Evolutionary conservation across 2,329 filamentous ascomycete species (phyloP).

Genomic region (Orbilia quercus): DNA sequence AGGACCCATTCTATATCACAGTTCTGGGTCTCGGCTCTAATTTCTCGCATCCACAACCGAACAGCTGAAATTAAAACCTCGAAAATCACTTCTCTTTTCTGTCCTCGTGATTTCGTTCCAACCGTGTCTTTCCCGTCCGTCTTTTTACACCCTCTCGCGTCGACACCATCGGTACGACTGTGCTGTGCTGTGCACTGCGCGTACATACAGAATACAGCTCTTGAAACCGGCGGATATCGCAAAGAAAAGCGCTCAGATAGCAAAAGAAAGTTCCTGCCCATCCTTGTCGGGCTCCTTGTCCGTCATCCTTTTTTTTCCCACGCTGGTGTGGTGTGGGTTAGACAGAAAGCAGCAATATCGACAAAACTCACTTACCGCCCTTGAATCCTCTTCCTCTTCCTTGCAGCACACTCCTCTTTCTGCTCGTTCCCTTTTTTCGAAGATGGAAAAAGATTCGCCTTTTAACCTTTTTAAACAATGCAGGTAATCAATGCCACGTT

Average conservation of each 20-base stretch:
- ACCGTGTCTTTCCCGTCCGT: constrained; percentile 4
- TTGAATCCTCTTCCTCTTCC: no score
- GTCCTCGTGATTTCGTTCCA: constrained; percentile 17
- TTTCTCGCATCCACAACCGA: constrained; percentile 15
- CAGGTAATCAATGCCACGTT: constrained; percentile 57
- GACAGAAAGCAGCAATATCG: constrained; percentile 20
- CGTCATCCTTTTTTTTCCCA: constrained; percentile 16
- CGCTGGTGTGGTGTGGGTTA: constrained; percentile 42
- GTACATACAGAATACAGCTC: constrained; percentile 4
- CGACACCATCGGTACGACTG: no score
- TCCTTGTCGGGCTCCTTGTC: constrained; percentile 29
- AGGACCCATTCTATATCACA: constrained; percentile 24
- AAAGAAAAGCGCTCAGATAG: constrained; percentile 41
- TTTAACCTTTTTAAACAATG: constrained; percentile 48
- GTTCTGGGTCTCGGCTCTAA: constrained; percentile 2
- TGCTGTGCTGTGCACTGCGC: no score
- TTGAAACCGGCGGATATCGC: constrained; percentile 4
- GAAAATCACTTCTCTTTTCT: constrained; percentile 32
- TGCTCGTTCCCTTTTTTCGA: constrained; percentile 17
- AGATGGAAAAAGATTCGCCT: no score
- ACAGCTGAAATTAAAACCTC: constrained; percentile 22
- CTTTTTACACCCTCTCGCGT: background rate
- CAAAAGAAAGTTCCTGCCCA: constrained; percentile 39
- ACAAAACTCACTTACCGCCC: constrained; percentile 14
- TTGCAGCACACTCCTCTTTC: constrained; percentile 9